Evolutionary conservation across 2,329 filamentous ascomycete species (phyloP).

Genomic region (Botryotinia calthae): DNA sequence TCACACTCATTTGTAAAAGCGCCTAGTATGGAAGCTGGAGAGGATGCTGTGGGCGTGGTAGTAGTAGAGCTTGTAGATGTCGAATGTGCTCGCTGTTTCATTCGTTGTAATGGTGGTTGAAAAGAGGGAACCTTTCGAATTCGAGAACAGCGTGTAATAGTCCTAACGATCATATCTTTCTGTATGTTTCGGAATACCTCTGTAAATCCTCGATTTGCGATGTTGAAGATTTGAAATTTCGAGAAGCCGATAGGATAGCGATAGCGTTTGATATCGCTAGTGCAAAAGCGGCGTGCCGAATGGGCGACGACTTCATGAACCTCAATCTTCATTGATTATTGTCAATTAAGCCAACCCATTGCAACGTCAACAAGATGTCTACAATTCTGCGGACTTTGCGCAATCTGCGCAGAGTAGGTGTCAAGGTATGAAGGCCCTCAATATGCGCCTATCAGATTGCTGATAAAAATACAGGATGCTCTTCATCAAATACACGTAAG

Average conservation of each 20-base stretch:
- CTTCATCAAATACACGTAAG: conserved; percentile 90
- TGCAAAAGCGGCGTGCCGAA: conserved; percentile 28
- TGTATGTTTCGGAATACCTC: conserved; percentile 1
- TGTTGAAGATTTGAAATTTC: conserved; percentile 18
- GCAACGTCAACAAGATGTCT: conserved; percentile 67
- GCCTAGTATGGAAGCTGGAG: conserved; percentile 52
- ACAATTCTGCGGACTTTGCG: conserved; percentile 80
- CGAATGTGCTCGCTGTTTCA: conserved; percentile 36
- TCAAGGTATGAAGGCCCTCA: conserved; percentile 64
- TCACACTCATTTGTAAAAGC: conserved; percentile 74
- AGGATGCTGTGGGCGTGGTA: conserved; percentile 39
- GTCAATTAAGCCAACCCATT: conserved; percentile 27
- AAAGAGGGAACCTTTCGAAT: conserved; percentile 33
- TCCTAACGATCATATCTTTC: conserved; percentile 40
- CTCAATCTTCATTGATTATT: conserved; percentile 19
- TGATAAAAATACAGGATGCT: conserved; percentile 67
- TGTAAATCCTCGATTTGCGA: neutral
- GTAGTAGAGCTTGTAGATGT: conserved; percentile 32
- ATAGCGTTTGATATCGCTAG: conserved; percentile 22
- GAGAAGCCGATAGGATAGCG: conserved; percentile 11
- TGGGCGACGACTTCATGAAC: conserved; percentile 21
- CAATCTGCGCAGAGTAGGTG: conserved; percentile 81
- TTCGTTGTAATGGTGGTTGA: conserved; percentile 27
- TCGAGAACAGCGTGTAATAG: conserved; percentile 38
- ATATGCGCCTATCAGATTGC: conserved; percentile 23